A percentile compares a stretch with the other conserved stretches of the same genome.
These are phyloP conservation scores for Onygenales sp. DNA, from an alignment of 2,329 filamentous ascomycete genomes.

Conservation along the genomic window DNA sequence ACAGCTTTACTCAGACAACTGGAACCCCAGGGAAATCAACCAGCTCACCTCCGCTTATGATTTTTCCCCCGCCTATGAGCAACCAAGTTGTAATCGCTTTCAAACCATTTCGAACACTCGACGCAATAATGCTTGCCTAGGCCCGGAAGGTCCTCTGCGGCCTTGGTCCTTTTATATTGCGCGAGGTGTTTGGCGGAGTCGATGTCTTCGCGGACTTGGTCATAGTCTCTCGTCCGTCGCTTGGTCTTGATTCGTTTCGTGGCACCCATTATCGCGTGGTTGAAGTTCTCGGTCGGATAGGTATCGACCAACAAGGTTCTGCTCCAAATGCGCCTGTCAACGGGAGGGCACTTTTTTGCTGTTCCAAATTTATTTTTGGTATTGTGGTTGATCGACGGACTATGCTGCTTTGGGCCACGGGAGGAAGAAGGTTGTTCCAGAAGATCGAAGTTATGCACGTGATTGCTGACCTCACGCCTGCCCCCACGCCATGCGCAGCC, in stretches of 20 bases:
- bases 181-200: conserved; percentile 68
- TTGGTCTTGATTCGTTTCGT: conserved; percentile 62
- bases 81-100: conserved; percentile 66
- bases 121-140: conserved; percentile 80
- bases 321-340: too few relatives aligned
- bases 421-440: too few relatives aligned
- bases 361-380: too few relatives aligned
- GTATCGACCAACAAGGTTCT: too few relatives aligned
- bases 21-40: conserved; percentile 6
- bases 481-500: too few relatives aligned
- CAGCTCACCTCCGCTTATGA: conserved; percentile 71
- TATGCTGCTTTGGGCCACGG: too few relatives aligned
- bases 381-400: too few relatives aligned
- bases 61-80: conserved; percentile 79
- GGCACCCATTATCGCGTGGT: conserved; percentile 50
- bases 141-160: conserved; percentile 76
- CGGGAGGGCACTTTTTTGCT: too few relatives aligned
- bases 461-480: too few relatives aligned
- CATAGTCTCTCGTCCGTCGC: conserved; percentile 69
- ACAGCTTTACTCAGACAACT: background rate
- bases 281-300: too few relatives aligned
- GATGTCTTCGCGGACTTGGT: conserved; percentile 82
- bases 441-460: too few relatives aligned
- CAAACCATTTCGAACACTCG: conserved; percentile 95
- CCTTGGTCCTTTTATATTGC: conserved; percentile 68